phyloP scores from a whole-genome alignment of 2,329 filamentous ascomycete species.

The Cephalotrichum gorgonifer region DNA sequence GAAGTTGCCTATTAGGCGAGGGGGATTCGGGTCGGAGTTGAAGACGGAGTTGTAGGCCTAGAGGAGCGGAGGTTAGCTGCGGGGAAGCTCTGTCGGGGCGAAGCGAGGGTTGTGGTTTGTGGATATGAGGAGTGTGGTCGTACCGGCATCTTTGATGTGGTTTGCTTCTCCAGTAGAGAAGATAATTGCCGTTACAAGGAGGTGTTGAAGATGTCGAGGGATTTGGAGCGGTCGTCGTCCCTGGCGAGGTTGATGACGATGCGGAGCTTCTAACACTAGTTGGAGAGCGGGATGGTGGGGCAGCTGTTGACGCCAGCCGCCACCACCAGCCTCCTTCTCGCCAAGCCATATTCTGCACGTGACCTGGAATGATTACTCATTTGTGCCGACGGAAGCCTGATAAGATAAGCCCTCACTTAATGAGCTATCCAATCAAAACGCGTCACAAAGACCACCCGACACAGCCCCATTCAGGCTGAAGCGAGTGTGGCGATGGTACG shows the following conservation, averaged over 20 bases:
- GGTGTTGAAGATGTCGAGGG: background rate
- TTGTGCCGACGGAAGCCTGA: too few relatives aligned
- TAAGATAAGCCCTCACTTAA: too few relatives aligned
- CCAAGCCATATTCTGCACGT: background rate
- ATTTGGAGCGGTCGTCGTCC: background rate
- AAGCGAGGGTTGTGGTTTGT: constrained; percentile 1
- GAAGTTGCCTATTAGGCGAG: constrained; percentile 70
- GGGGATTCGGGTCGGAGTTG: constrained; percentile 63
- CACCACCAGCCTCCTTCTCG: background rate
- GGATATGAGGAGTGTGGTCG: background rate
- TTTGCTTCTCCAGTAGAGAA: background rate
- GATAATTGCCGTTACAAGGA: background rate
- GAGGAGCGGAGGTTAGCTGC: constrained; percentile 1
- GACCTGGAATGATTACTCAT: background rate
- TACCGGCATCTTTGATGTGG: constrained; percentile 13
- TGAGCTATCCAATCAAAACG: background rate
- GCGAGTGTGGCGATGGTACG: background rate
- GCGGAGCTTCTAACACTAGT: background rate
- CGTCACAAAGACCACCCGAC: background rate
- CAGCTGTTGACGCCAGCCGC: background rate
- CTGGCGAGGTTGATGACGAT: constrained; percentile 3
- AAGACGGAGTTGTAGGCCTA: constrained; percentile 98
- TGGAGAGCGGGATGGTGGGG: constrained; percentile 4
- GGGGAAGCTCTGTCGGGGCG: background rate
- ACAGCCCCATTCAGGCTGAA: constrained; percentile 2